Percentiles rank a stretch among this genome's conserved stretches.
These are phyloP conservation scores for Aspergillus versicolor DNA, from an alignment of 2,329 filamentous ascomycete genomes.

Conservation along the genomic window DNA sequence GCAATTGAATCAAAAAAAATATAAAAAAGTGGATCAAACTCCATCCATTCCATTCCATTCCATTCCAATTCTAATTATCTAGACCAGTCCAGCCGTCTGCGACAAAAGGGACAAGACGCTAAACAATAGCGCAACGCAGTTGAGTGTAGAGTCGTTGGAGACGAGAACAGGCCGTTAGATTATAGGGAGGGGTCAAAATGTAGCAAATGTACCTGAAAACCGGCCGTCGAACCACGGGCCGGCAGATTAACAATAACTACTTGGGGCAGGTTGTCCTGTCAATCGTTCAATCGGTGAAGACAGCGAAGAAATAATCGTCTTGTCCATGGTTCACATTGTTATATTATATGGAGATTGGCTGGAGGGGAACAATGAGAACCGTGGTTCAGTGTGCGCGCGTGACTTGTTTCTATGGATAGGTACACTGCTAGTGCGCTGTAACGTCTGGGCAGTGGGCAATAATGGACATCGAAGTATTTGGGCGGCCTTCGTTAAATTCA, in stretches of 20 bases:
- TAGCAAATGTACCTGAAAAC: not conserved
- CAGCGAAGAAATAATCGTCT: not conserved
- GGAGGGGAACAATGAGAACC: not conserved
- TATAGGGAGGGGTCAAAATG: not conserved
- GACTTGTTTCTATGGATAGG: too few relatives aligned
- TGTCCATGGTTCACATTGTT: not conserved
- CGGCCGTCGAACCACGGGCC: not conserved
- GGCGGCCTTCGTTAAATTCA: not conserved
- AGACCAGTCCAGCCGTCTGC: not conserved
- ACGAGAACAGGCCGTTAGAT: not conserved
- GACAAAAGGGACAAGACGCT: not conserved
- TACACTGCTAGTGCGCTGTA: not conserved
- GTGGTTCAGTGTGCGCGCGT: not conserved
- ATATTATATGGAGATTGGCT: constrained; percentile 1
- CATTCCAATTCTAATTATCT: not conserved
- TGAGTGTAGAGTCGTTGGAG: too few relatives aligned
- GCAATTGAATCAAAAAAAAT: not conserved
- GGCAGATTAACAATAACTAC: not conserved
- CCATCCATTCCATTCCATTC: not conserved
- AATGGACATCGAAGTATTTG: not conserved
- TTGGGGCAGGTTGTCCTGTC: not conserved
- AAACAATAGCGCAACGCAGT: too few relatives aligned
- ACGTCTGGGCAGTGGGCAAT: not conserved
- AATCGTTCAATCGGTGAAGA: not conserved
- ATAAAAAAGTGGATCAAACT: not conserved